Conservation (phyloP, 176 grass and related monocot species). For the Zea mays region DNA sequence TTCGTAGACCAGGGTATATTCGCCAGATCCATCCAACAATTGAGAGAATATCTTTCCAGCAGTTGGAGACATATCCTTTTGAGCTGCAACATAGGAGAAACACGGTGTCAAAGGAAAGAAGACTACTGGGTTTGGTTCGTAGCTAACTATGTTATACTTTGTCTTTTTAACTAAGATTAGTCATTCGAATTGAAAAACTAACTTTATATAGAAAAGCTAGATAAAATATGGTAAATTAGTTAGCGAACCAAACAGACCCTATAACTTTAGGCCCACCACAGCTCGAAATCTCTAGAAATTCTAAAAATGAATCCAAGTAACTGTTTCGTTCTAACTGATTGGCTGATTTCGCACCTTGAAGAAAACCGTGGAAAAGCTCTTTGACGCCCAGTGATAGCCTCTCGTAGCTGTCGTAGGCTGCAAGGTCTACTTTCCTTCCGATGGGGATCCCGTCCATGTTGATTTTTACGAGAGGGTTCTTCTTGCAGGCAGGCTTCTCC, state of each 20-base stretch:
- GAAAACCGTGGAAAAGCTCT: slow-evolving; percentile 82
- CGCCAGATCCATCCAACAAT: slow-evolving; percentile 75
- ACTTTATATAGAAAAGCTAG: too few species aligned
- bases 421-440: slow-evolving; percentile 88
- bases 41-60: slow-evolving; percentile 65
- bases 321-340: slow-evolving; percentile 33
- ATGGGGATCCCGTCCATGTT: slow-evolving; percentile 99
- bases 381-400: slow-evolving; percentile 60
- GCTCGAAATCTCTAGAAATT: slow-evolving; percentile 17
- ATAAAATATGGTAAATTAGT: too few species aligned
- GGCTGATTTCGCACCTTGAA: slow-evolving; percentile 56
- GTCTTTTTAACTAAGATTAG: too few species aligned
- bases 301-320: slow-evolving; percentile 21
- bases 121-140: neutral
- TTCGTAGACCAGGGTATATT: slow-evolving; percentile 93
- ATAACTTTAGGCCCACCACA: neutral
- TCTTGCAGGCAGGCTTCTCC: slow-evolving; percentile 49
- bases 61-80: slow-evolving; percentile 46
- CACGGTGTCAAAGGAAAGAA: slow-evolving; percentile 8
- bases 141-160: too few species aligned
- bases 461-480: slow-evolving; percentile 75
- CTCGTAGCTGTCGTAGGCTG: slow-evolving; percentile 66
- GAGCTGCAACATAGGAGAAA: slow-evolving; percentile 58
- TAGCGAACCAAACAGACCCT: too few species aligned
- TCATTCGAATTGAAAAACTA: too few species aligned